A percentile compares a stretch with the other conserved stretches of the same genome.
These are phyloP conservation scores for Exophiala dermatitidis DNA, from an alignment of 2,329 filamentous ascomycete genomes.

Conservation along the genomic window DNA sequence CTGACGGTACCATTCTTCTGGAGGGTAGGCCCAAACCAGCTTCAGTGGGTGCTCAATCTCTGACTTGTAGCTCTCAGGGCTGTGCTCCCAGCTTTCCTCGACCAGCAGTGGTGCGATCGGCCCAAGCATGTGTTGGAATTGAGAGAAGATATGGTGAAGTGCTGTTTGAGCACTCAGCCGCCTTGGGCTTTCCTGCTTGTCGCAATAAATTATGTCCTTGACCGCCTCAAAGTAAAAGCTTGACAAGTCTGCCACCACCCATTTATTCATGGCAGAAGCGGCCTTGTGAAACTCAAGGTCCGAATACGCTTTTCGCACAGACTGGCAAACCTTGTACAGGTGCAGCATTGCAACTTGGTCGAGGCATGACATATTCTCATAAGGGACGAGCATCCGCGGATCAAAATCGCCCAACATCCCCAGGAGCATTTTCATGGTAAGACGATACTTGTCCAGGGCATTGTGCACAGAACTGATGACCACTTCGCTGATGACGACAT, in stretches of 20 bases:
- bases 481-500: constrained; percentile 72
- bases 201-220: constrained; percentile 89
- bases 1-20: constrained; percentile 30
- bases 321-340: constrained; percentile 56
- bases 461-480: constrained; percentile 71
- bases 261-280: constrained; percentile 65
- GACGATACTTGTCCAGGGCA: constrained; percentile 75
- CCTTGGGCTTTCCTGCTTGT: constrained; percentile 58
- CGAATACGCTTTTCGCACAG: constrained; percentile 59
- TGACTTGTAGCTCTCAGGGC: constrained; percentile 56
- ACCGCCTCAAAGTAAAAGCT: constrained; percentile 89
- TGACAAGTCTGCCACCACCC: constrained; percentile 75
- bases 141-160: constrained; percentile 57
- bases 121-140: constrained; percentile 69
- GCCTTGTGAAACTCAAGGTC: constrained; percentile 78
- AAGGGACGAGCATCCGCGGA: constrained; percentile 34
- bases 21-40: constrained; percentile 32
- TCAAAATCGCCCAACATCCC: constrained; percentile 60
- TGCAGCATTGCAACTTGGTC: constrained; percentile 75
- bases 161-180: constrained; percentile 51
- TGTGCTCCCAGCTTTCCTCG: constrained; percentile 78
- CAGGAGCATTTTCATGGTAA: constrained; percentile 83
- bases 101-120: constrained; percentile 77
- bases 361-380: constrained; percentile 39
- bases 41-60: constrained; percentile 42